These are phyloP conservation scores for Isatis lusitanica DNA, from an alignment of 441 rosid species.

Conservation along the genomic window DNA sequence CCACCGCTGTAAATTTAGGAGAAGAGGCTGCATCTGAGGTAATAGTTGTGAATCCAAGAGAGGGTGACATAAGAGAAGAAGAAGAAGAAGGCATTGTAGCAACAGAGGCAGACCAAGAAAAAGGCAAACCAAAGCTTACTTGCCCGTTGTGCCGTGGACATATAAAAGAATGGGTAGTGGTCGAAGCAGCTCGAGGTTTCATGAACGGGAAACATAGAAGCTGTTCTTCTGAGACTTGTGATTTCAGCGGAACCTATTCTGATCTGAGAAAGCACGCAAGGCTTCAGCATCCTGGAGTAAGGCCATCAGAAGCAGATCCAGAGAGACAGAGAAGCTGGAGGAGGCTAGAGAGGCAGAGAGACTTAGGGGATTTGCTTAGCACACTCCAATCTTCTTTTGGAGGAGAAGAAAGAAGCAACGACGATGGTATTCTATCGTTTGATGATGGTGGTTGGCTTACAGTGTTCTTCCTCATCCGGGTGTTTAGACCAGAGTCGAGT, in stretches of 20 bases:
- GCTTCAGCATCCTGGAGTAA: conserved; percentile 73
- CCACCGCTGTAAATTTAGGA: conserved; percentile 18
- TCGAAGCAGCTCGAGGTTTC: conserved; percentile 71
- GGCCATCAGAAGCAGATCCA: conserved; percentile 91
- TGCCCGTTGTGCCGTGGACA: conserved; percentile 94
- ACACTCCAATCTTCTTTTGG: conserved; percentile 83
- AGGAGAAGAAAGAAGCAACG: conserved; percentile 76
- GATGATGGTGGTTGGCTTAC: conserved; percentile 86
- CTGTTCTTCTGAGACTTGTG: conserved; percentile 90
- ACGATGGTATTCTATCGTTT: conserved; percentile 50
- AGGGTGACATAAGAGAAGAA: conserved; percentile 31
- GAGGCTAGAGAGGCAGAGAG: conserved; percentile 93
- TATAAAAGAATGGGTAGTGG: conserved; percentile 77
- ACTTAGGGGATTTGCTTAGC: conserved; percentile 91
- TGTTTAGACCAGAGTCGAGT: conserved; percentile 69
- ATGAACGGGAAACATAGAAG: conserved; percentile 86
- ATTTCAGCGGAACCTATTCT: conserved; percentile 68
- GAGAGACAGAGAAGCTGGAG: conserved; percentile 91
- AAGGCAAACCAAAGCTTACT: conserved; percentile 48
- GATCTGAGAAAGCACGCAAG: conserved; percentile 96
- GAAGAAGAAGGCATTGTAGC: conserved; percentile 30
- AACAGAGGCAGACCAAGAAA: conserved; percentile 41
- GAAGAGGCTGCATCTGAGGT: conserved; percentile 36
- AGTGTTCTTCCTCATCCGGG: conserved; percentile 81
- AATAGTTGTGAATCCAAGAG: conserved; percentile 30